These are phyloP conservation scores for Leptographium wingfieldii DNA, from an alignment of 2,329 filamentous ascomycete genomes.

Conservation along the genomic window DNA sequence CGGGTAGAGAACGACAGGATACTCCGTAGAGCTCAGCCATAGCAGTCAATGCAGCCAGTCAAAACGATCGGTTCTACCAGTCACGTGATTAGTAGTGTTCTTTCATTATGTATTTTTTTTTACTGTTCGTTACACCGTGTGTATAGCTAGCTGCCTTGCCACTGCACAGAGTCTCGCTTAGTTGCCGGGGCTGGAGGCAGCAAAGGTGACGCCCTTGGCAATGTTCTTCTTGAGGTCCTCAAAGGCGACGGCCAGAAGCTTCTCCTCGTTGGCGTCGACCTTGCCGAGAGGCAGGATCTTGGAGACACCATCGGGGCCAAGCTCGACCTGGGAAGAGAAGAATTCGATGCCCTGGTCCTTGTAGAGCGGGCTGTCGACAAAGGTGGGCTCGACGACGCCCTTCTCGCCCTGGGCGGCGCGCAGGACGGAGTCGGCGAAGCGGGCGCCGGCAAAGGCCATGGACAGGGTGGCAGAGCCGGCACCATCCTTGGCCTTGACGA, in stretches of 20 bases:
- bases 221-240: constrained; percentile 89
- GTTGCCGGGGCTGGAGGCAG: constrained; percentile 45
- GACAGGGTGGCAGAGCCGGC: constrained; percentile 93
- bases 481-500: constrained; percentile 97
- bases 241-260: constrained; percentile 76
- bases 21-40: too few relatives aligned
- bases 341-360: constrained; percentile 97
- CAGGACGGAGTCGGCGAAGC: constrained; percentile 80
- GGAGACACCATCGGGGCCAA: constrained; percentile 91
- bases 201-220: constrained; percentile 65
- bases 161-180: constrained; percentile 23
- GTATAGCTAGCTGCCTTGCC: not conserved
- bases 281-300: constrained; percentile 82
- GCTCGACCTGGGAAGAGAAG: constrained; percentile 91
- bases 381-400: constrained; percentile 90
- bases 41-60: too few relatives aligned
- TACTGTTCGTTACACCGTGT: not conserved
- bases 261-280: constrained; percentile 75
- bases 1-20: too few relatives aligned
- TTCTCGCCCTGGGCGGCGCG: constrained; percentile 88
- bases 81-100: not conserved
- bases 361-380: constrained; percentile 93
- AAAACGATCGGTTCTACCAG: too few relatives aligned
- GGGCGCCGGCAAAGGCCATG: constrained; percentile 91
- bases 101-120: not conserved